Base-by-base conservation (phyloP, 495 filamentous ascomycete species). In the Pseudoneurospora amorphoporcata region DNA sequence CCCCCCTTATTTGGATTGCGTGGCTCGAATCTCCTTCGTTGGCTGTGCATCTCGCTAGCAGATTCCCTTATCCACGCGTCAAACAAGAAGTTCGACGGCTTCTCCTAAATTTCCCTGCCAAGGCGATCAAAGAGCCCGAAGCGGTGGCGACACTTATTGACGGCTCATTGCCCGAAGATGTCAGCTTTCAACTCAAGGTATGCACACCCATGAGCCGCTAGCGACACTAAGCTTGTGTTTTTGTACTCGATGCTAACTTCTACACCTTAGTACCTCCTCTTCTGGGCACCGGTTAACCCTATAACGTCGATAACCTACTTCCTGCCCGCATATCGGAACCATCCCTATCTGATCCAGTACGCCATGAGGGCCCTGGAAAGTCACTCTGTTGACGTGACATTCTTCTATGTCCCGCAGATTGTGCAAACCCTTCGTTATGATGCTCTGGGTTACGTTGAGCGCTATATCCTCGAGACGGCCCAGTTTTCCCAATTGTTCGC, bases 361-460 rank as follows among this genome's bases (percentile, higher is more conserved):
- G 96, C 96, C 9, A 97, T 99, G 93, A 87, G 94, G 72, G 93
- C 95, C 5, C 80, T 99, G 72, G 95, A 98, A 78, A 92, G 89
- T 75, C 95, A 99, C 80, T 91, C 94, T 1, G 90, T 98, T 19
- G 95, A 98, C 80, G 91, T 98, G 37, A 97, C 95, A 0, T 98
- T 99, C 85, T 99, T 98, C 80, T 97, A 98, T 79, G 96, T 99
- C 9, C 94, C 96, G 1, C 96, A 99, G 76, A 93, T 99, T 72
- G 95, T 98, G 16, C 96, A 99, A 78, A 92, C 94, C 39, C 86
- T 99, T n/a, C 91, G 96, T 45, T 97, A 97, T 76, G 96, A 99
- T 84, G 89, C 88, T 35, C 83, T 99, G 65, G 95, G 96, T 47
- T 98, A 98, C 79, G 94, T 97, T 1, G 94, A 98, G 78, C 87